Evolutionary conservation across 495 filamentous ascomycete genomes (phyloP).

Genomic region (Chaetomium tenue): DNA sequence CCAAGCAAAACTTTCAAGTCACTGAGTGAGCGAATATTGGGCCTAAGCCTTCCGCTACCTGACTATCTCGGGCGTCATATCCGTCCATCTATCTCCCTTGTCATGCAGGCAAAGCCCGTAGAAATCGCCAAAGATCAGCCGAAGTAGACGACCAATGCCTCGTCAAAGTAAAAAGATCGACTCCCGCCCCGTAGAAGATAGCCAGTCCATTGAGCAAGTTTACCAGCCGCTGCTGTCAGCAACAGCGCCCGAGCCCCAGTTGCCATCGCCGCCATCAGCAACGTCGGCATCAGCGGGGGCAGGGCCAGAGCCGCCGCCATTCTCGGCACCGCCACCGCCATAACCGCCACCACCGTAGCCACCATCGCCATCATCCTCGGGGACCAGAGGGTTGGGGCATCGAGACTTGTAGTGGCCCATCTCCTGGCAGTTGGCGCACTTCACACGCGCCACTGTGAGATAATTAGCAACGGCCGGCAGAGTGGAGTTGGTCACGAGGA

Average conservation of each 20-base stretch:
- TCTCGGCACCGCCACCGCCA: constrained; percentile 9
- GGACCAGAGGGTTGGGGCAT: constrained; percentile 53
- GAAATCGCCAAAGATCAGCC: constrained; percentile 18
- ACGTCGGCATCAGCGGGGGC: constrained; percentile 12
- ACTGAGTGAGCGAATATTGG: constrained; percentile 4
- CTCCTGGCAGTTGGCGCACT: constrained; percentile 73
- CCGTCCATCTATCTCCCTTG: background rate
- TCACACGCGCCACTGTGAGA: constrained; percentile 55
- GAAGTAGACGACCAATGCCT: background rate
- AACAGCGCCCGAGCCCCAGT: constrained; percentile 6
- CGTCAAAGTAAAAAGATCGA: constrained; percentile 5
- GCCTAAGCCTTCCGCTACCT: background rate
- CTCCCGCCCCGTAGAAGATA: constrained; percentile 13
- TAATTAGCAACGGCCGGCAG: constrained; percentile 38
- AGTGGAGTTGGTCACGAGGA: background rate
- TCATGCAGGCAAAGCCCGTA: background rate
- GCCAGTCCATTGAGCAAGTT: background rate
- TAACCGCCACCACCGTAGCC: constrained; percentile 8
- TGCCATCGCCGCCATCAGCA: constrained; percentile 16
- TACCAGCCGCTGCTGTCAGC: constrained; percentile 25
- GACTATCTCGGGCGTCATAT: constrained; percentile 5
- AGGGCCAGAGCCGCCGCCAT: constrained; percentile 8
- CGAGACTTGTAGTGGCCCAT: constrained; percentile 67
- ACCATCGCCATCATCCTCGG: constrained; percentile 32
- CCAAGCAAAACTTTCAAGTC: background rate